These are phyloP conservation scores for Leccinellum luteum DNA, from an alignment of 768 basidiomycete genomes.

Conservation along the genomic window DNA sequence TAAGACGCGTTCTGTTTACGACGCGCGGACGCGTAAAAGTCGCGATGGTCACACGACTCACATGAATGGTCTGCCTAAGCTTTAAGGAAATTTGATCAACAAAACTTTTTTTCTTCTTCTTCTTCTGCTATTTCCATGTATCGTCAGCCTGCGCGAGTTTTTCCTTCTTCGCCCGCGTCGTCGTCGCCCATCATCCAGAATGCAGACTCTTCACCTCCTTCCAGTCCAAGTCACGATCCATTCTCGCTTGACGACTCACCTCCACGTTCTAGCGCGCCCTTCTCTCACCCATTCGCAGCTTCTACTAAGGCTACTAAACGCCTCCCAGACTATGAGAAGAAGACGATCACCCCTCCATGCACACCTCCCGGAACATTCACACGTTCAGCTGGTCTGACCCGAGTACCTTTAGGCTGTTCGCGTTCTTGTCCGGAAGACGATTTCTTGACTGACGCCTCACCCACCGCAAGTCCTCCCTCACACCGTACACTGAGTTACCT, in stretches of 20 bases:
- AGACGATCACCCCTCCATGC: conserved; percentile 17
- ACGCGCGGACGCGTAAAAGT: no score
- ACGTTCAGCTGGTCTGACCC: conserved; percentile 14
- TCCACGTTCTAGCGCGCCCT: conserved; percentile 22
- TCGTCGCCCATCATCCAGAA: conserved; percentile 46
- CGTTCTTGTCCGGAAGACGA: conserved; percentile 29
- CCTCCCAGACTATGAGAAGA: conserved; percentile 47
- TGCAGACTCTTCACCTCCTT: conserved; percentile 37
- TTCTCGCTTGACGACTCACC: conserved; percentile 33
- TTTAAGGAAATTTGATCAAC: not conserved
- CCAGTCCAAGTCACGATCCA: conserved; percentile 30
- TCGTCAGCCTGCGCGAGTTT: not conserved
- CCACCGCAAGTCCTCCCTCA: conserved; percentile 6
- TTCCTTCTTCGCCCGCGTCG: conserved; percentile 35
- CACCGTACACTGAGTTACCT: conserved; percentile 18
- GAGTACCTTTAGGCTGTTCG: conserved; percentile 2
- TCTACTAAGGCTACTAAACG: conserved; percentile 47
- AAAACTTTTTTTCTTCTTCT: not conserved
- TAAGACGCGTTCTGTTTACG: no score
- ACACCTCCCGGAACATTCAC: conserved; percentile 23
- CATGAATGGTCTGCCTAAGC: no score
- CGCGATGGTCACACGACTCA: conserved; percentile 9
- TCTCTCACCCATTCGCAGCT: conserved; percentile 55
- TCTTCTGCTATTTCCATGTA: conserved; percentile 11
- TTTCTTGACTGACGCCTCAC: conserved; percentile 11